Evolutionary conservation across 2,329 filamentous ascomycete genomes (phyloP), one percentile per base, ranked within the genome.

Genomic region (Ilyonectria mors-panacis): DNA sequence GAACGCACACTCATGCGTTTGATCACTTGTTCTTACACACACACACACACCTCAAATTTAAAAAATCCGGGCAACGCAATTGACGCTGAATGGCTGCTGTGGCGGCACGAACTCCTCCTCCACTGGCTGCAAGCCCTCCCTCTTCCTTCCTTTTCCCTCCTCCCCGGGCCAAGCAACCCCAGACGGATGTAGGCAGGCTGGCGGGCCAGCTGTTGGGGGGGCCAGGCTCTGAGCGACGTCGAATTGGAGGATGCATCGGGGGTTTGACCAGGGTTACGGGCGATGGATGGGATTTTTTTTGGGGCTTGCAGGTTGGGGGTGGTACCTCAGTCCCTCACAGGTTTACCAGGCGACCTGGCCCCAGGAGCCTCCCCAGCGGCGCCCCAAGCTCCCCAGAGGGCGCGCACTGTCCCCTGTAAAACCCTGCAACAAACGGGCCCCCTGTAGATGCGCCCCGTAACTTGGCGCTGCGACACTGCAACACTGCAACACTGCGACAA

Each of bases 41-140:
- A 50, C 51, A 37, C 35, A 51, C 39, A 60, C 44, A 45, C n/a
- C 35, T 60, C 19, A 47, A 35, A n/a, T 23, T 26, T 26, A 6
- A 26, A 47, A 60, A 55, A 51, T 17, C 15, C 44, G 26, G 42
- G 39, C 44, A 42, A 17, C 39, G 17, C 57, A 60, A 51, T 56
- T 65, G 50, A 59, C 33, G 63, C 56, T 60, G 53, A 61, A 57
- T 50, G 63, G 62, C 45, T 30, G 51, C 28, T 57, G 51, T 47
- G 53, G 58, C 53, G 51, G 51, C 58, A 53, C 51, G 63, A 66
- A 66, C 63, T 28, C 51, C 63, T 66, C 56, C 50, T 65, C 51
- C 63, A 66, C 58, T 58, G 58, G 57, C 53, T 64, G 55, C 61
- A 64, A 64, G 61, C 47, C 39, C 39, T 53, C n/a, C 26, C 37